Conservation (phyloP, 257 asterid species). For the Anisodus acutangulus region DNA sequence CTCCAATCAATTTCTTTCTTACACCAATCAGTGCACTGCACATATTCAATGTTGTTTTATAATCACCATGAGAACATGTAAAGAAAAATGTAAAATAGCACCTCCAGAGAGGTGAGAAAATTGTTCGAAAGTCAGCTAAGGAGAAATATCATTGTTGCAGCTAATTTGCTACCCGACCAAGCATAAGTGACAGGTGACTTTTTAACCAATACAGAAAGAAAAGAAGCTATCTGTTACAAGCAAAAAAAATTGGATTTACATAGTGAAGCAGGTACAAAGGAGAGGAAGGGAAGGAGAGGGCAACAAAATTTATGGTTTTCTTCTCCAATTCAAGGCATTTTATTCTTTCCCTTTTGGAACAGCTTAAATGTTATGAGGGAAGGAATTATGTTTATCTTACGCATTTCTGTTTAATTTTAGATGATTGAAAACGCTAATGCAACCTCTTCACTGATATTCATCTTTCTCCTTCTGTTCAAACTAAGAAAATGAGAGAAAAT, state of each 20-base stretch:
- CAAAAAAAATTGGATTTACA: too few relatives aligned
- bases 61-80: slow-evolving; percentile 26
- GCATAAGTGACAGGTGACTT: not conserved
- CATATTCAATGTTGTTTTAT: not conserved
- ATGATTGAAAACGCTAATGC: not conserved
- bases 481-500: not conserved
- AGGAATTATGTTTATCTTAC: not conserved
- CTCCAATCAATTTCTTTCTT: slow-evolving; percentile 71
- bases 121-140: slow-evolving; percentile 13
- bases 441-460: not conserved
- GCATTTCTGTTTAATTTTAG: not conserved
- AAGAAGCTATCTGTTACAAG: not conserved
- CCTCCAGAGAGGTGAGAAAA: slow-evolving; percentile 9
- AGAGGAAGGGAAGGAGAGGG: slow-evolving; percentile 1
- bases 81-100: slow-evolving; percentile 20
- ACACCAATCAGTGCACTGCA: slow-evolving; percentile 62
- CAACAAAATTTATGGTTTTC: not conserved
- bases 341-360: slow-evolving; percentile 15
- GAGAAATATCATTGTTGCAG: not conserved
- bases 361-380: not conserved
- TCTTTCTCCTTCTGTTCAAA: slow-evolving; percentile 16
- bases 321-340: slow-evolving; percentile 3
- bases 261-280: too few relatives aligned
- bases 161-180: not conserved
- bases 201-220: not conserved